phyloP scores from a whole-genome alignment of 2,329 filamentous ascomycete species.

The Orbilia ellipsospora region DNA sequence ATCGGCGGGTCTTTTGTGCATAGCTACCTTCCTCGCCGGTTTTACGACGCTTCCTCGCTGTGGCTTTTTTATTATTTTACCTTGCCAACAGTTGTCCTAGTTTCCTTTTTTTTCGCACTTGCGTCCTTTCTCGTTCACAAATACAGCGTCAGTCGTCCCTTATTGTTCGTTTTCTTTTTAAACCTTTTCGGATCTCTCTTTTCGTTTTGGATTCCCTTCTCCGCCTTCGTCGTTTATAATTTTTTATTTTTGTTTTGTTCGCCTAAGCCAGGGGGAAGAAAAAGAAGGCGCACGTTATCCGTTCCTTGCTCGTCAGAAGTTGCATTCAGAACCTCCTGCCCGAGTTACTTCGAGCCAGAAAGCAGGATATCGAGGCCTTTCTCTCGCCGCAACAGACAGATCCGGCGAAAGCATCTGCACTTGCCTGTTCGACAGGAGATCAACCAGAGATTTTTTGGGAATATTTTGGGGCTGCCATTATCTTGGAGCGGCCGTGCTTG shows the following conservation, averaged over 20 bases:
- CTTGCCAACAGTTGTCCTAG: slow-evolving; percentile 24
- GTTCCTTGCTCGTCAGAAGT: slow-evolving; percentile 50
- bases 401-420: slow-evolving; percentile 46
- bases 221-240: slow-evolving; percentile 54
- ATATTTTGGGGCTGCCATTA: neutral
- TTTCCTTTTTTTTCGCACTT: slow-evolving; percentile 12
- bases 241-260: slow-evolving; percentile 32
- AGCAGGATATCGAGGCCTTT: slow-evolving; percentile 51
- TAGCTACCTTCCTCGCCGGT: slow-evolving; percentile 48
- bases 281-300: slow-evolving; percentile 52
- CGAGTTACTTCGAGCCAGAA: slow-evolving; percentile 54
- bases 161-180: slow-evolving; percentile 21
- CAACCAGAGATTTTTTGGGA: slow-evolving; percentile 25
- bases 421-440: slow-evolving; percentile 27
- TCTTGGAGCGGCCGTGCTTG: slow-evolving; percentile 14
- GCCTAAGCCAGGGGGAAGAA: slow-evolving; percentile 40
- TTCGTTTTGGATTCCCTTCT: slow-evolving; percentile 37
- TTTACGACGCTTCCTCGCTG: slow-evolving; percentile 38
- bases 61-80: slow-evolving; percentile 34
- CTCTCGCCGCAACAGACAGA: slow-evolving; percentile 52
- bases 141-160: no score
- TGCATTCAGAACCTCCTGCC: slow-evolving; percentile 52
- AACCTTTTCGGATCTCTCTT: slow-evolving; percentile 42
- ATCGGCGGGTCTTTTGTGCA: slow-evolving; percentile 41
- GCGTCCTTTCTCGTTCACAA: slow-evolving; percentile 9